Conservation (phyloP, 257 asterid species). For the Solanum appendiculatum region DNA sequence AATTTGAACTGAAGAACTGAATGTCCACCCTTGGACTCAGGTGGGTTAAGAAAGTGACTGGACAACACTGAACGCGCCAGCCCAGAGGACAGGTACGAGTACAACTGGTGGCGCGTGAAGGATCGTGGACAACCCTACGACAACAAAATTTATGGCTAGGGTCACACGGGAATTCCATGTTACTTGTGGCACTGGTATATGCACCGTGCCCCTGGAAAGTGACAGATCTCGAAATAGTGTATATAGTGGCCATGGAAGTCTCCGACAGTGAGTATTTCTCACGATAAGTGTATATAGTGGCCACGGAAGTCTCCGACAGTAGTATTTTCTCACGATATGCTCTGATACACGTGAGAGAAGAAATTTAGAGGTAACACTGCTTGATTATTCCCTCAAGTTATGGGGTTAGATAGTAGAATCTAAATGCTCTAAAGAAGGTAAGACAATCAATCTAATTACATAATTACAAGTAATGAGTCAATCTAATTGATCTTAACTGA, state of each 20-base stretch:
- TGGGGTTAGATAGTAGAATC: not conserved
- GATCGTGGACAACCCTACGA: not conserved
- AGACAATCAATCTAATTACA: not conserved
- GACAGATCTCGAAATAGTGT: not conserved
- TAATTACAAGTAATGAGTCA: not conserved
- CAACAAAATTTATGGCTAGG: not conserved
- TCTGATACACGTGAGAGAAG: not conserved
- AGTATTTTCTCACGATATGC: not conserved
- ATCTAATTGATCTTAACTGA: not conserved
- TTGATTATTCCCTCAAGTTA: not conserved
- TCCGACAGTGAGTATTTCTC: not conserved
- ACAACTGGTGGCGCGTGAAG: not conserved
- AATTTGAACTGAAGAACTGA: not conserved
- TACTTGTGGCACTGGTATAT: not conserved
- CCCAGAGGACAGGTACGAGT: not conserved
- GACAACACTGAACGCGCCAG: not conserved
- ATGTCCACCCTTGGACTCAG: not conserved
- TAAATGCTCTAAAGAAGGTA: not conserved
- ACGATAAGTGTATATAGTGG: not conserved
- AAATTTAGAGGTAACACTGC: not conserved
- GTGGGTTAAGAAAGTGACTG: not conserved
- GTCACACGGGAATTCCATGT: not conserved
- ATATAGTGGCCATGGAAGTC: not conserved
- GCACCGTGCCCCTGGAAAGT: not conserved
- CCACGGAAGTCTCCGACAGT: too few relatives aligned